Conservation (phyloP, 352 stramenopile species). For the Phytophthora nicotianae region DNA sequence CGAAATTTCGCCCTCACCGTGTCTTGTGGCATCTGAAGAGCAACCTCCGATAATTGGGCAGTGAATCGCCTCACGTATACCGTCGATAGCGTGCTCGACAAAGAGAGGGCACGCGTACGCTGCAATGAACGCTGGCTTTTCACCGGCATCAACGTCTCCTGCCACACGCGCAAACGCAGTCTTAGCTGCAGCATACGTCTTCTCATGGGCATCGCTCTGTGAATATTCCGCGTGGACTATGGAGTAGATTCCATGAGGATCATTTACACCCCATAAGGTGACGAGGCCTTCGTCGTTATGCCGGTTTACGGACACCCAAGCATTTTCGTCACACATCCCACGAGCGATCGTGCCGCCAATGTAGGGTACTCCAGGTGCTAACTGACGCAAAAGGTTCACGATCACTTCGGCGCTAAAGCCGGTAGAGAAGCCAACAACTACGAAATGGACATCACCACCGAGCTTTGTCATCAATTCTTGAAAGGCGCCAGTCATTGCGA, state of each 20-base stretch:
- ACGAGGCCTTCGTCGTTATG: conserved; percentile 85
- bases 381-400: conserved; percentile 70
- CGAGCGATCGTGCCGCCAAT: conserved; percentile 85
- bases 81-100: conserved; percentile 83
- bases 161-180: conserved; percentile 61
- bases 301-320: conserved; percentile 87
- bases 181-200: conserved; percentile 77
- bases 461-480: conserved; percentile 84
- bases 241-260: conserved; percentile 81
- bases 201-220: conserved; percentile 78
- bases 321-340: conserved; percentile 87
- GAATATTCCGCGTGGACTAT: conserved; percentile 84
- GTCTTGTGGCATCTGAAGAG: conserved; percentile 77
- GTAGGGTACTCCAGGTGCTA: conserved; percentile 81
- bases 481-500: conserved; percentile 79
- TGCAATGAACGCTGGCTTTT: conserved; percentile 81
- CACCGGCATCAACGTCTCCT: conserved; percentile 59
- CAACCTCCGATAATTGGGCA: conserved; percentile 86
- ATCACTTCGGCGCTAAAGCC: conserved; percentile 80
- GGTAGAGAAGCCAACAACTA: conserved; percentile 87
- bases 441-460: conserved; percentile 77
- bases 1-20: conserved; percentile 66
- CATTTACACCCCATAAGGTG: conserved; percentile 87
- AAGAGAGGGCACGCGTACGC: conserved; percentile 84
- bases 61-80: conserved; percentile 78